Evolutionary conservation across 2,329 filamentous ascomycete species (phyloP), one percentile per base, ranked within the genome.

Genomic region (Scedosporium apiospermum): DNA sequence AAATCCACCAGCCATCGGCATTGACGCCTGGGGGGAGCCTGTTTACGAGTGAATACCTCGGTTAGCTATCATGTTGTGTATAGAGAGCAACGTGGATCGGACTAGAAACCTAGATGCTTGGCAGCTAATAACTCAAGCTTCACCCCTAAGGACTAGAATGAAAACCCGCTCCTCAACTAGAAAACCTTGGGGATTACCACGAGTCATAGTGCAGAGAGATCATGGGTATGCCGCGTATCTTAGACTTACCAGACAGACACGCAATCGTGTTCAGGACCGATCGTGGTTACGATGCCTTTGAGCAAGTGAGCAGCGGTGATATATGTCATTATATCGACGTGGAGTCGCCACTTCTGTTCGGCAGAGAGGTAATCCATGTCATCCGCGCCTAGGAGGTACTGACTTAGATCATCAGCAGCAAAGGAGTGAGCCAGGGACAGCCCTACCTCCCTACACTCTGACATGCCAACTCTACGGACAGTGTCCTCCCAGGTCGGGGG

Each of bases 11-110:
- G 73, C 87, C 86, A 73, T 93, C 89, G 74, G 88, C 86, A 72
- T 88, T 83, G 71, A 85, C 80, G 62, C 87, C 88, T 1, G 89
- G 91, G 16, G 88, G 88, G 78, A 92, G 85, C 89, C 88, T 91
- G 66, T 65, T 42, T 57, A 23, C 4, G 44, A 30, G 57, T 12
- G 21, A 10, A 42, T 61, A 14, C 30, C 53, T 34, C 42, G 57
- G 65, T 60, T 66, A 62, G 53, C n/a, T 41, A 26, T 30, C 16
- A n/a, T 23, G 23, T 57, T 3, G n/a, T n/a, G 7, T 16, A n/a
- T 26, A 23, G 38, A 23, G 38, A 18, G 1, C 23, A 41, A 18
- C 12, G n/a, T 23, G 26, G 44, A 18, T 49, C n/a, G 4, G 16
- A 23, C 18, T 55, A 26, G 18, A 27, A 9, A 34, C 30, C 30